Conservation (phyloP, 2,329 filamentous ascomycete genomes). For the Lachnellula hyalina region DNA sequence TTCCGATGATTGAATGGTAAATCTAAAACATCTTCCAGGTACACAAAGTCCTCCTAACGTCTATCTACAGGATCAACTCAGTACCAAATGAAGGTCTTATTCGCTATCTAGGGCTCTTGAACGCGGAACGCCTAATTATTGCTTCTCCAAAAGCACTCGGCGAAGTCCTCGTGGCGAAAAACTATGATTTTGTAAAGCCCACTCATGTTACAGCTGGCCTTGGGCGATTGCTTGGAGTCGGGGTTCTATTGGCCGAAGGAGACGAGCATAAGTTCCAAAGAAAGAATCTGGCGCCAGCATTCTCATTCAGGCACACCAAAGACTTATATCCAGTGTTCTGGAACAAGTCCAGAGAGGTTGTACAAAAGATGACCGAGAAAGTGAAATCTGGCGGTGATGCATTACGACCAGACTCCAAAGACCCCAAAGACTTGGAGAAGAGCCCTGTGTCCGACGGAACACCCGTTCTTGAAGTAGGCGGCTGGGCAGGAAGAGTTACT, state of each 20-base stretch:
- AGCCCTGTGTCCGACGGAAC: conserved; percentile 18
- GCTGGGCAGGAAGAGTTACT: conserved; percentile 6
- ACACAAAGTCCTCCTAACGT: background rate
- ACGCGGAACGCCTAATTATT: conserved; percentile 57
- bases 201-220: conserved; percentile 47
- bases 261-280: conserved; percentile 81
- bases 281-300: conserved; percentile 75
- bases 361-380: conserved; percentile 52
- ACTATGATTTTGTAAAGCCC: conserved; percentile 67
- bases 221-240: conserved; percentile 61
- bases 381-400: conserved; percentile 35
- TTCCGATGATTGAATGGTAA: conserved; percentile 34
- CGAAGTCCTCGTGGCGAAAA: conserved; percentile 64
- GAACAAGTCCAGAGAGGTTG: conserved; percentile 66
- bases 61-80: conserved; percentile 43
- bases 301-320: conserved; percentile 81
- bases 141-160: conserved; percentile 59
- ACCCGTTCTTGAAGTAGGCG: conserved; percentile 47
- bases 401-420: conserved; percentile 30
- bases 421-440: conserved; percentile 27
- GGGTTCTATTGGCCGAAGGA: conserved; percentile 78
- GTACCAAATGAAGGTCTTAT: conserved; percentile 66
- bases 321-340: conserved; percentile 82
- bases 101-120: conserved; percentile 58
- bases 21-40: background rate